Evolutionary conservation across 495 filamentous ascomycete genomes (phyloP).

Genomic region (Penicillium tannophilum): DNA sequence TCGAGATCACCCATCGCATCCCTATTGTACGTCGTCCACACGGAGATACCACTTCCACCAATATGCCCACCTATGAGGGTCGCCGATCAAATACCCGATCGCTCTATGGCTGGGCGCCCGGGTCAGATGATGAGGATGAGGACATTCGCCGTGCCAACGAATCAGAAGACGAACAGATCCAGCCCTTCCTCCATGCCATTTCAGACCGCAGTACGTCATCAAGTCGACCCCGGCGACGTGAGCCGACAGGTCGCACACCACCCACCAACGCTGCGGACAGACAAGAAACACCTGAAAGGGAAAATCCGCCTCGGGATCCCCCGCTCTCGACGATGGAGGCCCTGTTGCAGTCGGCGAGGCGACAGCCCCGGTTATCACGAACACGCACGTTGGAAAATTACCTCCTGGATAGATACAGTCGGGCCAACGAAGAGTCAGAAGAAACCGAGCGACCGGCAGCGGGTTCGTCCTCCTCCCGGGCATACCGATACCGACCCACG

Average conservation of each 20-base stretch:
- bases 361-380: conserved; percentile 48
- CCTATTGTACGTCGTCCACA: conserved; percentile 42
- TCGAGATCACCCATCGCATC: conserved; percentile 47
- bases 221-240: conserved; percentile 33
- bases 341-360: conserved; percentile 51
- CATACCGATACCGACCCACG: conserved; percentile 40
- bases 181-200: conserved; percentile 30
- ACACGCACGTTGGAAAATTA: conserved; percentile 50
- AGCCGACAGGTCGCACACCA: conserved; percentile 18
- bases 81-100: conserved; percentile 50
- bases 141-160: conserved; percentile 29
- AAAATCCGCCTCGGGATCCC: conserved; percentile 13
- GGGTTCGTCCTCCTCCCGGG: conserved; percentile 29
- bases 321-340: conserved; percentile 45
- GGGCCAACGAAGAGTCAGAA: conserved; percentile 34
- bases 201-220: conserved; percentile 32
- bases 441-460: conserved; percentile 32
- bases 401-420: conserved; percentile 43
- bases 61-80: conserved; percentile 50
- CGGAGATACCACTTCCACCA: conserved; percentile 23
- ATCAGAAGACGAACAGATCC: conserved; percentile 36
- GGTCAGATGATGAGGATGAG: conserved; percentile 54
- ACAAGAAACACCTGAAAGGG: background rate
- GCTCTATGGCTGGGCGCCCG: conserved; percentile 63
- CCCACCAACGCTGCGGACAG: conserved; percentile 7